A percentile compares a stretch with the other conserved stretches of the same genome.
Conservation (phyloP, 345 rosid species). For the Clarkia xantiana region DNA sequence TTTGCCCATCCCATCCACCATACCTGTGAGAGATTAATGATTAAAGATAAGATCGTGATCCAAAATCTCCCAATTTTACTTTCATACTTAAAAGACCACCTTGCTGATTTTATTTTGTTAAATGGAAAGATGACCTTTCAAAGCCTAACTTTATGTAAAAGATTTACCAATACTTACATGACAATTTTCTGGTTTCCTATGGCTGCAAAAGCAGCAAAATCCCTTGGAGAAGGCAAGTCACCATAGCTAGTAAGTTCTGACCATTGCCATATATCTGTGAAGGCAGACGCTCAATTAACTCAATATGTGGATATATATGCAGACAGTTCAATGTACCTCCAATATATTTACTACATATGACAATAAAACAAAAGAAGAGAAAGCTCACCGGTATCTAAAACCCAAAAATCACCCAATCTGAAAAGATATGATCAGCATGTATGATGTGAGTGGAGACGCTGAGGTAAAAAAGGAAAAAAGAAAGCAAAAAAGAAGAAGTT, state of each 20-base stretch:
- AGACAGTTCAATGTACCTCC: too few relatives aligned
- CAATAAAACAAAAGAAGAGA: neutral
- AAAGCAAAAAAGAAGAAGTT: neutral
- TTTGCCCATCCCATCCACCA: constrained; percentile 99
- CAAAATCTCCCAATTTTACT: too few relatives aligned
- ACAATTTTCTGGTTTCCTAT: constrained; percentile 79
- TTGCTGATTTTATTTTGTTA: too few relatives aligned
- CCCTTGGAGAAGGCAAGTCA: constrained; percentile 84
- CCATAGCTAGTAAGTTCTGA: constrained; percentile 87
- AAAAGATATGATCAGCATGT: constrained; percentile 8
- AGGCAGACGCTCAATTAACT: constrained; percentile 4
- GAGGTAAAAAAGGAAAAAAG: neutral
- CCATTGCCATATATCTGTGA: constrained; percentile 98
- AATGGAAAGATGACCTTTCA: neutral
- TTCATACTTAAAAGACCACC: too few relatives aligned
- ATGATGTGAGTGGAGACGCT: constrained; percentile 1
- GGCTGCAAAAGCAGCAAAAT: constrained; percentile 81
- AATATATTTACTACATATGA: neutral
- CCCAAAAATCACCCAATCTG: constrained; percentile 98
- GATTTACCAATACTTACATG: constrained; percentile 32
- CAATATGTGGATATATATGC: neutral
- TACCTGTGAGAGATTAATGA: constrained; percentile 34
- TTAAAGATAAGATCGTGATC: neutral
- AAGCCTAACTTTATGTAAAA: neutral
- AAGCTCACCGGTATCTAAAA: constrained; percentile 74